Evolutionary conservation across 345 rosid genomes (phyloP), one percentile per base, ranked within the genome.

Genomic region (Cardamine occulta): DNA sequence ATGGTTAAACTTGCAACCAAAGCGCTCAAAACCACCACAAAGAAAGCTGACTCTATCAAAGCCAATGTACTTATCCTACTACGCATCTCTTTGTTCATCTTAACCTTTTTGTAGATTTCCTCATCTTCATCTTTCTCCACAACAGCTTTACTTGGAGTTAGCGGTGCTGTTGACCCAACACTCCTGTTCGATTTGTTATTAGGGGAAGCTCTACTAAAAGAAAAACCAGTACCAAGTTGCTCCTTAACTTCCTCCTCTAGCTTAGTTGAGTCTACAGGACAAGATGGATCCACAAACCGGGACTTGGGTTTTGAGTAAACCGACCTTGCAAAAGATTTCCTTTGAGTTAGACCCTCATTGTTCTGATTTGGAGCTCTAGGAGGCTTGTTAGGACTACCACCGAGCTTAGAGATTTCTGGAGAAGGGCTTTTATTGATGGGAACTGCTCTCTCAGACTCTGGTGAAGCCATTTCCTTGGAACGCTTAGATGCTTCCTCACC

Each of bases 291-390:
- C 31, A 86, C 98, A 75, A 93, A 91, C 80, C 98, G 85, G 37
- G 96, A 91, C 79, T 89, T 93, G n/a, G 93, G 86, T 81, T 88
- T 93, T 7, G 89, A 88, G 82, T 81, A 85, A 65, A 73, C 78
- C 8, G 96, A 88, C 83, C 90, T 81, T 0, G 82, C 62, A 32
- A 91, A 53, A 14, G 96, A 74, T 70, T 77, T 89, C 49, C 82
- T 84, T 40, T 85, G 63, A 48, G 62, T 68, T n/a, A 86, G 52
- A 34, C 82, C 80, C 8, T 81, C 89, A 42, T 17, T 59, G 60
- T 35, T 81, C 15, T 47, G 19, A 26, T 31, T 8, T 8, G 91
- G 86, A 69, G 62, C 6, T 79, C 85, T 87, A 4, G 98, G 97
- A 35, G 90, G 95, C 87, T 84, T 88, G 73, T 81, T 78, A 1